A percentile compares a stretch with the other conserved stretches of the same genome.
Evolutionary conservation across 441 rosid species (phyloP).

Genomic region (Theobroma grandiflorum): DNA sequence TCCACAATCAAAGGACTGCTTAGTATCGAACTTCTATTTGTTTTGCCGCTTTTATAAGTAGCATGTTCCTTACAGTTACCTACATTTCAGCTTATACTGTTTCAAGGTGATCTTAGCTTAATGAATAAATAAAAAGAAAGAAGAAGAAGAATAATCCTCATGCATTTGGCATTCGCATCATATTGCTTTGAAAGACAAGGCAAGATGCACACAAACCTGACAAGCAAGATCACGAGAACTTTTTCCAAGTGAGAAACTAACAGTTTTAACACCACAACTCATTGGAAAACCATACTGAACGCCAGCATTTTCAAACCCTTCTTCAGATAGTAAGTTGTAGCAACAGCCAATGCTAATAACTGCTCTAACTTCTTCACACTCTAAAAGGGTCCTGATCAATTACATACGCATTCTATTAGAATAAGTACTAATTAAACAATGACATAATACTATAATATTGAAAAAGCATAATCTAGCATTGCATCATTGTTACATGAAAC

Average conservation of each 20-base stretch:
- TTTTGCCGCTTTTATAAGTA: neutral
- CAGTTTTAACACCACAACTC: conserved; percentile 72
- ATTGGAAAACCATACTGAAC: conserved; percentile 73
- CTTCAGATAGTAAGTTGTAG: conserved; percentile 88
- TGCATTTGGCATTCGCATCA: conserved; percentile 8
- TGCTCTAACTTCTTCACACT: conserved; percentile 74
- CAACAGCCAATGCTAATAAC: conserved; percentile 94
- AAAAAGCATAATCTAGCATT: conserved; percentile 5
- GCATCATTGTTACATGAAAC: conserved; percentile 1
- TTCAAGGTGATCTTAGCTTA: neutral
- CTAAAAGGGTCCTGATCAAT: conserved; percentile 68
- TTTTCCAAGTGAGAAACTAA: conserved; percentile 65
- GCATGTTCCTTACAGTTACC: neutral
- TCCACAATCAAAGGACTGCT: neutral
- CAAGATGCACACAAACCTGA: conserved; percentile 59
- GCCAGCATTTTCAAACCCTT: conserved; percentile 40
- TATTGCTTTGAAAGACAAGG: conserved; percentile 11
- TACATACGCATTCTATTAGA: conserved; percentile 6
- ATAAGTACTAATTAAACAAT: conserved; percentile 8
- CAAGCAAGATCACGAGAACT: conserved; percentile 87
- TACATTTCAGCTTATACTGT: neutral
- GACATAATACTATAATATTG: neutral
- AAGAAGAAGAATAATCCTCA: neutral
- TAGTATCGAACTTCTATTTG: conserved; percentile 11
- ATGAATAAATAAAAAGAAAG: neutral